Base-by-base conservation (phyloP, 2,329 filamentous ascomycete genomes). In the Talaromyces funiculosus region DNA sequence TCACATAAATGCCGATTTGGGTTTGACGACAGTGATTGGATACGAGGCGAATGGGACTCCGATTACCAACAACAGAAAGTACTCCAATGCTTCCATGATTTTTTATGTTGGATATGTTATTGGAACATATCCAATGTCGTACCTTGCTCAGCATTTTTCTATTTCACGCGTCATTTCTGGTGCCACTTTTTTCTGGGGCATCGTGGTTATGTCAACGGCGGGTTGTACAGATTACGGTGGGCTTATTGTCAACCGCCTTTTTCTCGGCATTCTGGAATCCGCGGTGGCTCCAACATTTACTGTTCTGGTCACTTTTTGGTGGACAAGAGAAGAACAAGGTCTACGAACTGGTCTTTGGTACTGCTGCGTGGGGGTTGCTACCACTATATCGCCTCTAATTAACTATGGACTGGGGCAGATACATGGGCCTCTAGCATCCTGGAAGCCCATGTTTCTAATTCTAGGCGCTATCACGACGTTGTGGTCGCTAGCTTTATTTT, bases 231-330 rank as follows among this genome's bases (percentile, higher is more conserved):
- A 38, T 38, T 38, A 38, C n/a, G 37, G 37, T 18, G 37, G 37
- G 3, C n/a, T 38, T 38, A 38, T 38, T 18, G 37, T 38, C 37
- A 38, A 38, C 37, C 37, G 16, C 5, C 16, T 38, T 38, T 16
- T 38, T 38, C 9, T 38, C 7, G 37, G 37, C 6, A 38, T 38
- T 9, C 5, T 38, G 37, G 37, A 38, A 38, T 38, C 37, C 6
- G 37, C 37, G 3, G 37, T 18, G 37, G 37, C 16, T 0, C 78
- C 80, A 0, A 77, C 77, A 12, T 81, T 81, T 57, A 81, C 81
- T 75, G 75, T 82, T 71, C 78, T 81, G 35, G 76, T 81, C 1
- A 71, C 74, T 3, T 80, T 80, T 72, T 82, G 79, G 79, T 82
- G 81, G 65, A 72, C 71, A 0, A 73, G 77, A 0, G 69, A 75